Evolutionary conservation across 345 rosid species (phyloP), one percentile per base, ranked within the genome.

Genomic region (Corchorus capsularis): DNA sequence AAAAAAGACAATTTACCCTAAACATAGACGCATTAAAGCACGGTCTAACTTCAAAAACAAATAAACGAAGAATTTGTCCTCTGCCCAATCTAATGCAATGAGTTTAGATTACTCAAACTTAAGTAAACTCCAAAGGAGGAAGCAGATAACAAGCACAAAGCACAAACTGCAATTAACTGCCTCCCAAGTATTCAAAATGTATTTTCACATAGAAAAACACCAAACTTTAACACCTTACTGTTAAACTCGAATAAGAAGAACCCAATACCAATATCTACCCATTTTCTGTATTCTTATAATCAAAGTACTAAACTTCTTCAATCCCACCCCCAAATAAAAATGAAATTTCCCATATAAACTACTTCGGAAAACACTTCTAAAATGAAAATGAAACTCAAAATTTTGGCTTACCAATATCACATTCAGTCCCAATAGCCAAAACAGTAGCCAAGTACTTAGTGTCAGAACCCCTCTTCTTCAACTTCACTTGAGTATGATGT

Each of bases 391-490:
- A 16, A 27, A 53, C 5, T 19, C 11, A 27, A 27, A 57, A 43
- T 5, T 72, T 72, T 72, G 19, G 7, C 56, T 49, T 86, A 92
- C 98, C 97, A 77, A 94, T 92, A 70, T 94, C 98, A 35, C 98
- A 94, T 77, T 94, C 97, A 2, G 94, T 90, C 53, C 98, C 98
- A 79, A 93, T 89, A 46, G 98, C 91, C 55, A 94, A 85, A 14
- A 94, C 97, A 8, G 94, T 93, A 0, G 98, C 98, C 83, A 94
- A 69, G 62, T 91, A 94, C 87, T 93, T 94, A 0, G 92, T 89
- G 73, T 94, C 98, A 13, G 98, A 94, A 34, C 98, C 97, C 9
- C 98, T 88, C 73, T 88, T 94, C 81, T 94, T 94, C 73, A 92
- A 82, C 87, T 94, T 94, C 69, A 91, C 97, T 83, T 94, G 98